A percentile compares a stretch with the other conserved stretches of the same genome.
These are phyloP conservation scores for Quillaja saponaria DNA, from an alignment of 306 rosid species.

Conservation along the genomic window DNA sequence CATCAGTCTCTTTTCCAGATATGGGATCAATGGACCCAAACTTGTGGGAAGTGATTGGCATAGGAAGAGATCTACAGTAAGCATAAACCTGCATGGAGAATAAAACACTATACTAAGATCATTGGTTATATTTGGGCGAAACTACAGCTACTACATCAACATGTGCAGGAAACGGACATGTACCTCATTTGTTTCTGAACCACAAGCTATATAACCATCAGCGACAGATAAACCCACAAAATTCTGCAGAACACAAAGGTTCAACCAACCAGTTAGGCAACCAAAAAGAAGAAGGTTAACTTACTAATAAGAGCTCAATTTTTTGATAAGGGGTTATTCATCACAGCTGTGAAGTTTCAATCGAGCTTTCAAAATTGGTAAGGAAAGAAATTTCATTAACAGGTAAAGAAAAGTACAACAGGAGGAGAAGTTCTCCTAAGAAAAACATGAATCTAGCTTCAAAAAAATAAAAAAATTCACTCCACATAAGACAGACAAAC, in stretches of 20 bases:
- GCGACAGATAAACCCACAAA: conserved; percentile 85
- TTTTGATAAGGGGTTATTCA: conserved; percentile 15
- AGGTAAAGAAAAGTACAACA: too few species aligned
- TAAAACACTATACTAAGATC: too few species aligned
- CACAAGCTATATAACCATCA: conserved; percentile 89
- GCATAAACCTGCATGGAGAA: conserved; percentile 65
- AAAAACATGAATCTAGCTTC: too few species aligned
- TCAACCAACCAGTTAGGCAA: conserved; percentile 29
- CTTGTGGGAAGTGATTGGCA: conserved; percentile 82
- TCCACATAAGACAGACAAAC: conserved; percentile 6
- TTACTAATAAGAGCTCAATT: conserved; percentile 25
- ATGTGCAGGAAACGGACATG: conserved; percentile 25
- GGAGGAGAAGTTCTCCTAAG: too few species aligned
- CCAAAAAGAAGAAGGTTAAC: conserved; percentile 17
- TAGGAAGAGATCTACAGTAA: conserved; percentile 76
- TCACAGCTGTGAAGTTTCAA: conserved; percentile 17
- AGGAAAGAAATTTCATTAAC: too few species aligned
- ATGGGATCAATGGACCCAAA: conserved; percentile 84
- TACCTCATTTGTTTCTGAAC: conserved; percentile 99
- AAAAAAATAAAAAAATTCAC: conserved; percentile 6
- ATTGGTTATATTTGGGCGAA: neutral
- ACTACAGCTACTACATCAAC: conserved; percentile 3
- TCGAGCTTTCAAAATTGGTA: conserved; percentile 23
- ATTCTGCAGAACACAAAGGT: conserved; percentile 63
- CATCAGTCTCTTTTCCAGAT: conserved; percentile 83